Percentiles rank a stretch among this genome's conserved stretches.
phyloP scores from a whole-genome alignment of 257 asterid species.

The Eustoma russellianum region DNA sequence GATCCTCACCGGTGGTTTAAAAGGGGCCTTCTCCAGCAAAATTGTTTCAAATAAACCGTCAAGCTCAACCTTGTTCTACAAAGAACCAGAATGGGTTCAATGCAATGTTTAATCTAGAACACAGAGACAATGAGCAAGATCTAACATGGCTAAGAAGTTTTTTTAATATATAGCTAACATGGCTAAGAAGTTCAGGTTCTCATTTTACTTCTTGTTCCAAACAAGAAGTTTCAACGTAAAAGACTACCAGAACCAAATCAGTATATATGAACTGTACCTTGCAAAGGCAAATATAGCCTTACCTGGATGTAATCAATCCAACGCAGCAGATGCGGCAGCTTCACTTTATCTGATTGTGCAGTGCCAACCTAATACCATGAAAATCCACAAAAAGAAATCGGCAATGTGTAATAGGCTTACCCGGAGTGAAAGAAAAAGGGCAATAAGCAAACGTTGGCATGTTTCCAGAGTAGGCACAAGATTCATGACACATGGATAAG shows the following conservation, averaged over 20 bases:
- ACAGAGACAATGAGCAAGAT: no score
- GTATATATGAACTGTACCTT: background rate
- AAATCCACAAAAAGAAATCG: conserved; percentile 2
- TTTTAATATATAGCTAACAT: no score
- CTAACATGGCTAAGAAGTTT: no score
- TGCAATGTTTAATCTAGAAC: background rate
- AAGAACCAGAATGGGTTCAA: conserved; percentile 5
- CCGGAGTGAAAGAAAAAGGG: background rate
- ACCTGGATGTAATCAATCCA: conserved; percentile 94
- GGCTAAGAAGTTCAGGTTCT: no score
- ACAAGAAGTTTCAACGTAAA: background rate
- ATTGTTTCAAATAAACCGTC: conserved; percentile 32
- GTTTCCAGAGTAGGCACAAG: background rate
- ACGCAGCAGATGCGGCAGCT: conserved; percentile 66
- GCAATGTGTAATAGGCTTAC: conserved; percentile 4
- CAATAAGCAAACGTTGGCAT: background rate
- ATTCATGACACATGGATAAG: background rate
- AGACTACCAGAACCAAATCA: background rate
- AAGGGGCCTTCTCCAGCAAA: conserved; percentile 37
- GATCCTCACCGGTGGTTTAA: conserved; percentile 49
- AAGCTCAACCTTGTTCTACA: conserved; percentile 53
- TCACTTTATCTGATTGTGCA: conserved; percentile 44
- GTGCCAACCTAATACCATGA: conserved; percentile 39
- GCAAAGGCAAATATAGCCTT: conserved; percentile 2
- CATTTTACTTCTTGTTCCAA: no score